Conservation (phyloP, 805 yeast species). For the Wickerhamiella siamensis region DNA sequence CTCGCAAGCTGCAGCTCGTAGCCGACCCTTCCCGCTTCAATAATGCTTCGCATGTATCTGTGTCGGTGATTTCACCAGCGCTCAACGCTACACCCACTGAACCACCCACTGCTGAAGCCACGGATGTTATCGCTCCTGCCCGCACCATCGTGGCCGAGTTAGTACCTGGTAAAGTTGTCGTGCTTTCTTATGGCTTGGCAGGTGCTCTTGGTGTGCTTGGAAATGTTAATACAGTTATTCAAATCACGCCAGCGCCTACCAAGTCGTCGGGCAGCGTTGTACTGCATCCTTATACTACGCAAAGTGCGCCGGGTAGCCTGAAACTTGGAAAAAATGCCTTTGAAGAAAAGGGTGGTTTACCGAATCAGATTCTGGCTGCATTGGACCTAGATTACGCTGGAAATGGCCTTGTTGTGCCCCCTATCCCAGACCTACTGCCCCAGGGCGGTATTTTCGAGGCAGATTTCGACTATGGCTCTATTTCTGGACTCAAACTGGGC, state of each 20-base stretch:
- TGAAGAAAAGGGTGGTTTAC: neutral
- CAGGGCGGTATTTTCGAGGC: conserved; percentile 13
- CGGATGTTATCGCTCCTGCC: conserved; percentile 18
- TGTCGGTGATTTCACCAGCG: conserved; percentile 9
- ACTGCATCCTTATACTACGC: conserved; percentile 39
- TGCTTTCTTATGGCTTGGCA: conserved; percentile 40
- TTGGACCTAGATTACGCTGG: conserved; percentile 1
- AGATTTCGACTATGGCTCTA: conserved; percentile 8
- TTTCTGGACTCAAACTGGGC: conserved; percentile 8
- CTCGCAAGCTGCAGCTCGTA: conserved; percentile 7
- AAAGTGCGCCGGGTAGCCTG: conserved; percentile 3
- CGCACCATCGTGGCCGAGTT: conserved; percentile 39
- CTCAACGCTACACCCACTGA: neutral
- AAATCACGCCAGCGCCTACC: conserved; percentile 34
- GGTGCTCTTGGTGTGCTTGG: conserved; percentile 40
- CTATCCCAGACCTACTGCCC: conserved; percentile 6
- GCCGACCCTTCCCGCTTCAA: conserved; percentile 6
- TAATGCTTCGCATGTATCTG: conserved; percentile 1
- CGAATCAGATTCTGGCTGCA: neutral
- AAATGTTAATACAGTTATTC: conserved; percentile 39
- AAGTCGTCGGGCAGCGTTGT: conserved; percentile 29
- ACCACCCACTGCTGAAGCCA: neutral
- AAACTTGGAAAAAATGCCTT: conserved; percentile 1
- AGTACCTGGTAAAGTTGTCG: conserved; percentile 29
- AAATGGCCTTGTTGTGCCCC: conserved; percentile 14